Evolutionary conservation across 73 alveolate species (phyloP), one percentile per base, ranked within the genome.

Genomic region (Halteria grandinella): DNA sequence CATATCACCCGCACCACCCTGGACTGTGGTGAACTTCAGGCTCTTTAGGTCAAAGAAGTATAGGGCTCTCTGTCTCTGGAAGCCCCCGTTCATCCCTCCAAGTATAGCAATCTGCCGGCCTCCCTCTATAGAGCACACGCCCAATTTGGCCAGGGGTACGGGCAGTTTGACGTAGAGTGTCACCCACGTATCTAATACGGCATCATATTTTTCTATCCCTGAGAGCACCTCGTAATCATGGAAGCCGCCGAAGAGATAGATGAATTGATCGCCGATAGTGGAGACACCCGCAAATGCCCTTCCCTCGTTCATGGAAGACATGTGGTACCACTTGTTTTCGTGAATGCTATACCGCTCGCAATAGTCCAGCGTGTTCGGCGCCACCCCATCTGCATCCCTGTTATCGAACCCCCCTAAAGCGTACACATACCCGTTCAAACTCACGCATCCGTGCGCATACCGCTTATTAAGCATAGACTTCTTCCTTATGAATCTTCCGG

Each of bases 361-460:
- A 21, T 69, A 45, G 25, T 72, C 69, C 20, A 82, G 32, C 0
- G 91, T 82, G 36, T 40, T 57, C 0, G 91, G 91, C 3, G 54
- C 60, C 1, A 62, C 82, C 14, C 82, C 83, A n/a, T 82, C 91
- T 8, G 81, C 79, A 72, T 82, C 91, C 48, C 49, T 82, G 63
- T 82, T 82, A 25, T 82, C 84, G 27, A 82, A 82, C 0, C 91
- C 91, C 0, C 91, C 91, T 14, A 82, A 37, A 0, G 55, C 91
- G 48, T 47, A 82, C 4, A 72, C 75, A 44, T 71, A 82, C 55
- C 91, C 92, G 40, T 83, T 83, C 1, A 83, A 40, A 41, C 43
- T 40, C 4, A 58, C 64, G 15, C 69, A 20, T 10, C 57, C 41
- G 74, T 73, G 87, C 2, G 84, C 92, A 52, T 73, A 83, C 34